These are phyloP conservation scores for Smallanthus sonchifolius DNA, from an alignment of 129 eudicot genomes.

Conservation along the genomic window DNA sequence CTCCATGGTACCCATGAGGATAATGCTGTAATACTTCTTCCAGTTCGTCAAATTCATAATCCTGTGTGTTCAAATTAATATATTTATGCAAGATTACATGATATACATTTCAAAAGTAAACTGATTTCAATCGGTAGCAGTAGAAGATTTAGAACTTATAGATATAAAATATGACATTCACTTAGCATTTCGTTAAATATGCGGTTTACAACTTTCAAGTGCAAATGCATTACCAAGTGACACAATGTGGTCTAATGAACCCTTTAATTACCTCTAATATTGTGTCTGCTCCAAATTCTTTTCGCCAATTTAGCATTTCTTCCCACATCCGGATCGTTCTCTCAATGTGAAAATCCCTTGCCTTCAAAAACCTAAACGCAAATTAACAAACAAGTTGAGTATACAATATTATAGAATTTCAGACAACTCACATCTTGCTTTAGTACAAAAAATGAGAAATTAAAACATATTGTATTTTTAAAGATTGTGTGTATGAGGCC, in stretches of 20 bases:
- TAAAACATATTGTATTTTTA: not conserved
- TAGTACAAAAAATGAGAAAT: not conserved
- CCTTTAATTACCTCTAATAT: conserved; percentile 64
- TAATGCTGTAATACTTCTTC: conserved; percentile 88
- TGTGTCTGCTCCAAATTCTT: conserved; percentile 83
- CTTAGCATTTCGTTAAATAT: not conserved
- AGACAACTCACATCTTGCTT: too few relatives aligned
- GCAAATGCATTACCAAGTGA: not conserved
- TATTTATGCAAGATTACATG: not conserved
- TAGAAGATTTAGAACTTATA: not conserved
- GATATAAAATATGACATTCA: not conserved
- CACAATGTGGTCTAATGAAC: not conserved
- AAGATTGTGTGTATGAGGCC: not conserved
- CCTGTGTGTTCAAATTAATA: conserved; percentile 32
- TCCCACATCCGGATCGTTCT: conserved; percentile 89
- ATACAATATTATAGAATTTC: too few relatives aligned
- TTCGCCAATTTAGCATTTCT: conserved; percentile 95
- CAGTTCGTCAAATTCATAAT: conserved; percentile 70
- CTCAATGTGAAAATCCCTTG: conserved; percentile 74
- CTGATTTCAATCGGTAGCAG: not conserved
- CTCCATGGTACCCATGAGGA: conserved; percentile 98
- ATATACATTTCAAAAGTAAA: not conserved
- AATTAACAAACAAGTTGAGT: too few relatives aligned
- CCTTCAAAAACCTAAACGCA: conserved; percentile 69
- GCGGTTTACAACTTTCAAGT: not conserved